Base-by-base conservation (phyloP, 2,329 filamentous ascomycete species). In the Hymenoscyphus occultus region DNA sequence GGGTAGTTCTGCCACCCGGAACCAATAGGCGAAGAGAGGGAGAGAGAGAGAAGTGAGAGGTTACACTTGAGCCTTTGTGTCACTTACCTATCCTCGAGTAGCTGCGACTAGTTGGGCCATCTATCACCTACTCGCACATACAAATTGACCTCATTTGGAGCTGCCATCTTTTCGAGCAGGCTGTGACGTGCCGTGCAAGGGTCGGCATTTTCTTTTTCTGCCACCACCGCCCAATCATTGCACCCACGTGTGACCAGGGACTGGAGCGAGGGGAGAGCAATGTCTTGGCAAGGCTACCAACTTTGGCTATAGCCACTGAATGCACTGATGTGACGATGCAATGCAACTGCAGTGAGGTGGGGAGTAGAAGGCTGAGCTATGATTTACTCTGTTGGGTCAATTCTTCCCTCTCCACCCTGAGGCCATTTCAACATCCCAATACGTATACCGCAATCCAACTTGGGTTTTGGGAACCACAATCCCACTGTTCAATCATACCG, bases 131-230 rank as follows among this genome's bases (percentile, higher is more conserved):
- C 28, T 28, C 28, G 3, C 28, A 14, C 48, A 12, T 54, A 7
- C 7, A 54, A 54, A 13, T 28, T 19, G 5, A 54, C 19, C 19
- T 13, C 7, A 13, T 13, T 13, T 13, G 2, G 5, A 22, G 16
- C 42, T 9, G 3, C 42, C 7, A n/a, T 45, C n/a, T 45, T 51
- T 14, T 54, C 3, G 48, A 54, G 19, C 48, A 22, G 12, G 48
- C 19, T 54, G 19, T 13, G 48, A 13, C 4, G 19, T 22, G 22
- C 32, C 56, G 39, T 39, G 28, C n/a, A 39, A 19, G 39, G 35
- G 22, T 39, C 39, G 39, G 32, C 13, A 14, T 6, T 61, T 61
- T 58, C n/a, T 64, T 59, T 65, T 62, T 60, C 60, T 57, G 56
- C 28, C 56, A 5, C 0, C 39, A 3, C 32, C 19, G 48, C 12